These are phyloP conservation scores for Candida smagusa DNA, from an alignment of 1,139 yeast species.

Conservation along the genomic window DNA sequence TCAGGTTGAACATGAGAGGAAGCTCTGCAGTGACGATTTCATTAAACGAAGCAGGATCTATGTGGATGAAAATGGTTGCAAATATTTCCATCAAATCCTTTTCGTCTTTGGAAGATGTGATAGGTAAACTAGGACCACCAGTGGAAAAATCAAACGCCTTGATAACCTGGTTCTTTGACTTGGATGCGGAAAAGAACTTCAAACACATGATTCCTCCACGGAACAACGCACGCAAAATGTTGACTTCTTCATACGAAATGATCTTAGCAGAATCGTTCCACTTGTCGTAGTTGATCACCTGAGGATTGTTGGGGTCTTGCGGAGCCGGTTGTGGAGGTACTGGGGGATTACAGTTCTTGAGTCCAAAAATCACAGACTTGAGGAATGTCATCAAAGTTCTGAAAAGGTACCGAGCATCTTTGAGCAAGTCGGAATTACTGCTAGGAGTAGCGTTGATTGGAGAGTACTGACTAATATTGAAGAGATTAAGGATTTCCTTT, in stretches of 20 bases:
- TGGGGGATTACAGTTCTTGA: conserved; percentile 88
- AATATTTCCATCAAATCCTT: conserved; percentile 94
- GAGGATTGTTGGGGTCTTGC: conserved; percentile 53
- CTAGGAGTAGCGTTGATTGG: conserved; percentile 36
- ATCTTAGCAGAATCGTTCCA: conserved; percentile 92
- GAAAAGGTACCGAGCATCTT: conserved; percentile 85
- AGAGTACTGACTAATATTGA: conserved; percentile 38
- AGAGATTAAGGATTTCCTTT: conserved; percentile 21
- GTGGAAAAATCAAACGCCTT: conserved; percentile 61
- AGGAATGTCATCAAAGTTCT: conserved; percentile 86
- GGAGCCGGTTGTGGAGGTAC: conserved; percentile 57
- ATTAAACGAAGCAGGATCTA: conserved; percentile 94
- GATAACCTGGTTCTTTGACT: conserved; percentile 38
- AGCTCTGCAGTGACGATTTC: conserved; percentile 85
- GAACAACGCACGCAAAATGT: conserved; percentile 71
- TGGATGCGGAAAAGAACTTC: conserved; percentile 65
- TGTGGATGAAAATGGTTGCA: conserved; percentile 89
- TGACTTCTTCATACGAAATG: conserved; percentile 77
- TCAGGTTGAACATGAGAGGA: conserved; percentile 72
- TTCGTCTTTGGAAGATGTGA: conserved; percentile 86
- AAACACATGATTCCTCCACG: conserved; percentile 84
- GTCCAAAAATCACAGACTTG: conserved; percentile 85
- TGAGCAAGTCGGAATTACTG: conserved; percentile 60
- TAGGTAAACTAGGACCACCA: conserved; percentile 78
- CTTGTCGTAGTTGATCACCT: conserved; percentile 51